phyloP scores from a whole-genome alignment of 1,139 yeast genomes.

The Diutina catenulata region DNA sequence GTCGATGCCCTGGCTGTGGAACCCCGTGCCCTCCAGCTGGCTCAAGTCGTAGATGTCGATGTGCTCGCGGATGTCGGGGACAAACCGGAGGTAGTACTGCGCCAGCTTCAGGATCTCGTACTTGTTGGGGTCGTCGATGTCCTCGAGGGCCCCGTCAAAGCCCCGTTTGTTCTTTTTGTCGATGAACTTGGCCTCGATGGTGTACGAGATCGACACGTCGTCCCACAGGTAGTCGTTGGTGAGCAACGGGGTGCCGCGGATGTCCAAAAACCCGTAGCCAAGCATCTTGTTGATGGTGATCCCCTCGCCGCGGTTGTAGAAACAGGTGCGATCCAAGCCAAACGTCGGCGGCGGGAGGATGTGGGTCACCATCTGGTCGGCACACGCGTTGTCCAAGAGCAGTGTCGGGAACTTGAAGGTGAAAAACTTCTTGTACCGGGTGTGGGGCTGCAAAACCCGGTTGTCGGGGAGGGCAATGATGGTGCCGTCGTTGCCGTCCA shows the following conservation, averaged over 20 bases:
- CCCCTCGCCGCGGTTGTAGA: conserved; percentile 22
- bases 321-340: conserved; percentile 41
- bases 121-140: conserved; percentile 28
- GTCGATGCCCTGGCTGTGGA: too few relatives aligned
- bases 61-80: conserved; percentile 15
- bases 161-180: neutral
- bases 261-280: conserved; percentile 31
- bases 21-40: too few relatives aligned
- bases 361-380: conserved; percentile 41
- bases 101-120: conserved; percentile 26
- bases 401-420: conserved; percentile 51
- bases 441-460: conserved; percentile 37
- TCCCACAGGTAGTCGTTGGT: conserved; percentile 32
- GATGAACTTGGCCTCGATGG: conserved; percentile 27
- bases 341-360: conserved; percentile 53
- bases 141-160: conserved; percentile 21
- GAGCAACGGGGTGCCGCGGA: conserved; percentile 31
- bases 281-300: conserved; percentile 30
- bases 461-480: conserved; percentile 40
- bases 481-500: conserved; percentile 36
- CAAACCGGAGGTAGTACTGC: conserved; percentile 29
- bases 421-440: conserved; percentile 49
- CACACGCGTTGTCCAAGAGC: conserved; percentile 46
- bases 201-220: conserved; percentile 28
- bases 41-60: too few relatives aligned